phyloP scores from a whole-genome alignment of 2,329 filamentous ascomycete genomes.

The Penicillium aurantiogriseum region DNA sequence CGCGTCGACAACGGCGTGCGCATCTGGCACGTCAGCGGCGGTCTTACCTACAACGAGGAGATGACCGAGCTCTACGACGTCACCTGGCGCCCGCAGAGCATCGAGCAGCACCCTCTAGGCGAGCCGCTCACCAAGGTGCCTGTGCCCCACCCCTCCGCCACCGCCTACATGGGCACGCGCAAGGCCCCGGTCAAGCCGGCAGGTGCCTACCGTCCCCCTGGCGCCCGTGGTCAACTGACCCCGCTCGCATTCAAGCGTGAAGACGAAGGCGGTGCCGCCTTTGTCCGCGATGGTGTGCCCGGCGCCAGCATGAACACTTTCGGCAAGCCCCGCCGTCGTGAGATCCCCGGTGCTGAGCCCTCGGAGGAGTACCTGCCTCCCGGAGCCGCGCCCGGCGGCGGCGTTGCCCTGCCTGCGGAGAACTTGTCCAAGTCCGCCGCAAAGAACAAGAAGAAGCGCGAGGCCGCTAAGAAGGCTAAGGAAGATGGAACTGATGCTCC shows the following conservation, averaged over 20 bases:
- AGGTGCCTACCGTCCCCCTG: conserved; percentile 94
- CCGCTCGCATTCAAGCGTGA: conserved; percentile 96
- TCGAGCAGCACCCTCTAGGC: conserved; percentile 58
- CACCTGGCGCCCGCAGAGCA: conserved; percentile 75
- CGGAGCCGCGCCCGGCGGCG: conserved; percentile 66
- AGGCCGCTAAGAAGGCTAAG: conserved; percentile 86
- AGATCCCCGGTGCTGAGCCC: conserved; percentile 83
- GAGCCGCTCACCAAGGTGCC: conserved; percentile 75
- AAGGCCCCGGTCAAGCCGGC: conserved; percentile 96
- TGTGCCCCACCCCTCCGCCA: conserved; percentile 75
- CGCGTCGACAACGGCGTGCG: conserved; percentile 96
- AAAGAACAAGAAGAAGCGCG: conserved; percentile 99
- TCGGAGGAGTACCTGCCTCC: conserved; percentile 63
- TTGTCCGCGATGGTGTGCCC: conserved; percentile 74
- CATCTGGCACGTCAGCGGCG: conserved; percentile 87
- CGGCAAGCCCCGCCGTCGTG: conserved; percentile 67
- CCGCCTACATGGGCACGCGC: conserved; percentile 75
- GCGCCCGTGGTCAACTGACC: conserved; percentile 82
- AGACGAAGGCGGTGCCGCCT: conserved; percentile 90
- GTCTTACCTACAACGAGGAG: conserved; percentile 92
- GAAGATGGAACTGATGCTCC: conserved; percentile 51
- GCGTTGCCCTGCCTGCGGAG: conserved; percentile 65
- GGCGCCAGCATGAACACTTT: conserved; percentile 71
- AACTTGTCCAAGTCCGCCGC: conserved; percentile 77
- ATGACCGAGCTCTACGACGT: conserved; percentile 93